phyloP scores from a whole-genome alignment of 192 early-diverging fungal species.

The Backusella parvicylindrica region DNA sequence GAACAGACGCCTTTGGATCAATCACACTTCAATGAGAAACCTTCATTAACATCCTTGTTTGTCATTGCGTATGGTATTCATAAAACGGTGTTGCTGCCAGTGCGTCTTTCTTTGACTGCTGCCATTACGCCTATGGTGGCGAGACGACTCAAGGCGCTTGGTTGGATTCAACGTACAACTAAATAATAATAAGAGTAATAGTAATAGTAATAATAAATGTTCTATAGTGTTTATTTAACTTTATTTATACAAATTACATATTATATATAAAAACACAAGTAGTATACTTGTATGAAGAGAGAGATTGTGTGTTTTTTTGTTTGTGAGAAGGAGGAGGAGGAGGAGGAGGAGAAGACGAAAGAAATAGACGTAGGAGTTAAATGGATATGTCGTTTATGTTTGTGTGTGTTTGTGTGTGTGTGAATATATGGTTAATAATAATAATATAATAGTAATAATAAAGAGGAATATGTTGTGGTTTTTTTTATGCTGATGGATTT shows the following conservation, averaged over 20 bases:
- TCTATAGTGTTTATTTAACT: background rate
- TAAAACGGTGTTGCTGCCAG: conserved; percentile 50
- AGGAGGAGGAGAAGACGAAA: background rate
- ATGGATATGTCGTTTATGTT: background rate
- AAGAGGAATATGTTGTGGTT: background rate
- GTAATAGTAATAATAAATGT: background rate
- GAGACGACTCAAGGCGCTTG: conserved; percentile 42
- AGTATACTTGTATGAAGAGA: background rate
- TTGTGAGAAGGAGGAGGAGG: background rate
- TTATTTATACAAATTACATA: background rate
- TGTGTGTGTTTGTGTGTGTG: background rate
- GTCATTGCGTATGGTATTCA: conserved; percentile 63
- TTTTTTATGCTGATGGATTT: background rate
- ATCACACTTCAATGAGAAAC: conserved; percentile 18
- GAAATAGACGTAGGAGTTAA: no score
- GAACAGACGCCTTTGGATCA: conserved; percentile 9
- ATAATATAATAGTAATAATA: background rate
- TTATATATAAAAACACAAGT: background rate
- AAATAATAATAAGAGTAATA: background rate
- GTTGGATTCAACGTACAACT: conserved; percentile 29
- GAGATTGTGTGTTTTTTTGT: no score
- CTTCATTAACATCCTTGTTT: conserved; percentile 45
- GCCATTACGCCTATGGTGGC: conserved; percentile 49
- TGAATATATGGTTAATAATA: background rate
- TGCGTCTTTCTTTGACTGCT: conserved; percentile 51